Conservation (phyloP, 306 rosid species). For the Prunus mongolica region DNA sequence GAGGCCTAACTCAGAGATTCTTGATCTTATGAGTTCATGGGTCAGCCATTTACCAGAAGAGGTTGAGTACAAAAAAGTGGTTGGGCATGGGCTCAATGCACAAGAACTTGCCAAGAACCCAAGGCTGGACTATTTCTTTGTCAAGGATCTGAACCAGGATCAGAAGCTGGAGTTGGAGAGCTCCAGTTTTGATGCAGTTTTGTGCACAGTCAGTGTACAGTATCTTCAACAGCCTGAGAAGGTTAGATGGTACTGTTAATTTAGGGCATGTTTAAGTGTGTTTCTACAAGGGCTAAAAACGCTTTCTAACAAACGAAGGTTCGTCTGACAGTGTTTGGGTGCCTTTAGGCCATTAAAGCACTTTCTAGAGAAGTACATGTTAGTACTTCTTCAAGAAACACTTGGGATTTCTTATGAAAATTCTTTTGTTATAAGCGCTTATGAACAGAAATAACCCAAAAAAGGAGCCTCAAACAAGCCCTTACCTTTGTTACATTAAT, state of each 20-base stretch:
- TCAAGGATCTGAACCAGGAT: conserved; percentile 76
- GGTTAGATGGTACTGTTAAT: conserved; percentile 26
- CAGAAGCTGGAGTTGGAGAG: conserved; percentile 55
- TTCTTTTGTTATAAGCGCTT: no score
- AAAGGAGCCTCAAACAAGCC: no score
- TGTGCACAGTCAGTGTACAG: conserved; percentile 86
- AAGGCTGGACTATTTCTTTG: conserved; percentile 58
- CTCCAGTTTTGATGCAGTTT: conserved; percentile 68
- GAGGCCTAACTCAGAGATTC: conserved; percentile 45
- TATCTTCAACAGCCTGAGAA: conserved; percentile 93
- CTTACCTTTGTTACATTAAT: no score
- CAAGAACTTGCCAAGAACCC: conserved; percentile 76
- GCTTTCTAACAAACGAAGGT: no score
- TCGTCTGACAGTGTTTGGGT: no score
- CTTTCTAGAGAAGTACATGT: no score
- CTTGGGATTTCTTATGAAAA: no score
- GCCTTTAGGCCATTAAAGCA: no score
- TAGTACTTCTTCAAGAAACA: no score
- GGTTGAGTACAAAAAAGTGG: conserved; percentile 52
- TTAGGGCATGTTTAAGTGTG: no score
- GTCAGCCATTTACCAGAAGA: conserved; percentile 74
- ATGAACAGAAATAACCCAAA: no score
- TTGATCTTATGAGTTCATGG: conserved; percentile 96
- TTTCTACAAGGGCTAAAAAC: no score
- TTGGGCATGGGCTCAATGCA: conserved; percentile 84